Evolutionary conservation across 805 yeast species (phyloP).

Genomic region (Suhomyces xylopsoci): DNA sequence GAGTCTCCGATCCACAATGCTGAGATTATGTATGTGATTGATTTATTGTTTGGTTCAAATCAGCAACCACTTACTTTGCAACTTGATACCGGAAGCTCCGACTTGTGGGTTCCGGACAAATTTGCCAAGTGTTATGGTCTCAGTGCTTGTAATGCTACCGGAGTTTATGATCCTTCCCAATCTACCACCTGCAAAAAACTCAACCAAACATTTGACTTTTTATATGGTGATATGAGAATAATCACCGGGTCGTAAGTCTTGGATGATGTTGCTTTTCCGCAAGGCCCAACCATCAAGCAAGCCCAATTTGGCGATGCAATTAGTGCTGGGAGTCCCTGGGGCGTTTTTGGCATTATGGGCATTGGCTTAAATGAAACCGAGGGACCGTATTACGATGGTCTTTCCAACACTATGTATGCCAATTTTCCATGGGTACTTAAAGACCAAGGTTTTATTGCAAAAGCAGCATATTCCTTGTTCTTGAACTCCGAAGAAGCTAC

Average conservation of each 20-base stretch:
- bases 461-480: slow-evolving; percentile 12
- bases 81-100: slow-evolving; percentile 4
- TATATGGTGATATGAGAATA: too few species aligned
- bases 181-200: not conserved
- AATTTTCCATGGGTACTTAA: slow-evolving; percentile 12
- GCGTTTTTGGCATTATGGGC: too few species aligned
- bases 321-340: too few species aligned
- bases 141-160: slow-evolving; percentile 16
- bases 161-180: not conserved
- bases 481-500: slow-evolving; percentile 7
- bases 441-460: slow-evolving; percentile 7
- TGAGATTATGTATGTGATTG: not conserved
- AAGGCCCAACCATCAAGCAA: slow-evolving; percentile 2
- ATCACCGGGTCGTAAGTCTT: too few species aligned
- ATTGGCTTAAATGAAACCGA: slow-evolving; percentile 4
- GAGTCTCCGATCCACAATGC: not conserved
- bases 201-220: not conserved
- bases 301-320: not conserved
- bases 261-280: slow-evolving; percentile 5
- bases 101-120: slow-evolving; percentile 14
- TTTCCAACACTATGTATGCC: not conserved
- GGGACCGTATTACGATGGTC: too few species aligned
- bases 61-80: slow-evolving; percentile 3
- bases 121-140: too few species aligned
- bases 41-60: slow-evolving; percentile 6